Conservation (phyloP, 345 rosid genomes). For the Salix dunnii region DNA sequence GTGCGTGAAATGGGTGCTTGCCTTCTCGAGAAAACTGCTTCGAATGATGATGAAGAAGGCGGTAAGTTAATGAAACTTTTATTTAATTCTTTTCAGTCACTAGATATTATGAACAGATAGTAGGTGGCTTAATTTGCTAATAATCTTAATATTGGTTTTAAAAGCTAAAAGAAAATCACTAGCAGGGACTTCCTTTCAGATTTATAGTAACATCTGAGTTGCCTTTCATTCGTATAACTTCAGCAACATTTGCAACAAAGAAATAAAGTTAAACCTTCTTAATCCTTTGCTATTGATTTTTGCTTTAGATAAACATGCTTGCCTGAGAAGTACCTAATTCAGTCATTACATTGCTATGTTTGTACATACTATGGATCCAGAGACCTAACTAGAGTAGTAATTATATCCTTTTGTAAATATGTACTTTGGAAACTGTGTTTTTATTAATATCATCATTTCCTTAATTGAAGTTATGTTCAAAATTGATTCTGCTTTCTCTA, state of each 20-base stretch:
- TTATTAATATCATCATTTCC: background rate
- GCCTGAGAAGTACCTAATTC: background rate
- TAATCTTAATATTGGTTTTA: background rate
- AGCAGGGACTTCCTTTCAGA: background rate
- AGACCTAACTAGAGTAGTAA: background rate
- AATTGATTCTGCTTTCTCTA: background rate
- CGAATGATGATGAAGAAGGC: conserved; percentile 71
- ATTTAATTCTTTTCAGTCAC: background rate
- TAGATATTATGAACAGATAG: background rate
- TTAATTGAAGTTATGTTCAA: background rate
- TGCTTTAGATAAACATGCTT: background rate
- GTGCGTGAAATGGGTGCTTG: conserved; percentile 88
- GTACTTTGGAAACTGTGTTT: background rate
- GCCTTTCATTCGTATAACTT: background rate
- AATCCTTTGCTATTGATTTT: background rate
- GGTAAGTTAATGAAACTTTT: conserved; percentile 36
- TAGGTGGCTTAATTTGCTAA: background rate
- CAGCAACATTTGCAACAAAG: background rate
- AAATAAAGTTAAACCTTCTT: background rate
- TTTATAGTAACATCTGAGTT: background rate
- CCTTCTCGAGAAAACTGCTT: conserved; percentile 75
- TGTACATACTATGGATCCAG: background rate
- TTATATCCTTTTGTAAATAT: background rate
- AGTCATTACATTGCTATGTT: background rate
- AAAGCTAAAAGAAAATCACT: background rate